Percentiles rank a stretch among this genome's conserved stretches.
Conservation (phyloP, 805 yeast species). For the Myxozyma kluyveri region DNA sequence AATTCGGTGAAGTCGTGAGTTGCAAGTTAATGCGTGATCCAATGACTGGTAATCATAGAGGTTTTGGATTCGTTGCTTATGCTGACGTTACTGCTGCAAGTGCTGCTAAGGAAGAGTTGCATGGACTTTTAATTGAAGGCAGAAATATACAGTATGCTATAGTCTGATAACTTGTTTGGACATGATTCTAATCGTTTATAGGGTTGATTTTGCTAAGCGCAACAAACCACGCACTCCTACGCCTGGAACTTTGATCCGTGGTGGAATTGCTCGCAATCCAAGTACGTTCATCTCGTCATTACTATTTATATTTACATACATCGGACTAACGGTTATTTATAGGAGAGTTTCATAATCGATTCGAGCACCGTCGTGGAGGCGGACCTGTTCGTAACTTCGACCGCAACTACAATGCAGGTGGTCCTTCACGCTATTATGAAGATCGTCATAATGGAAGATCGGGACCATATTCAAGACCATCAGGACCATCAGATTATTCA, state of each 20-base stretch:
- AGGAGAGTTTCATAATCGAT: no score
- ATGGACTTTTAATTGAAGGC: conserved; percentile 44
- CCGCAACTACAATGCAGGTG: no score
- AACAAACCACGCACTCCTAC: conserved; percentile 41
- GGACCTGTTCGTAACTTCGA: no score
- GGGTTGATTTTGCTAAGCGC: conserved; percentile 48
- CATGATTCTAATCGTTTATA: not conserved
- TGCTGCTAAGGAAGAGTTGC: conserved; percentile 47
- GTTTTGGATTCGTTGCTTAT: conserved; percentile 53
- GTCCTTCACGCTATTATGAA: no score
- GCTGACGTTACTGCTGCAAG: conserved; percentile 45
- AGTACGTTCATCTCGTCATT: not conserved
- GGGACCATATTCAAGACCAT: no score
- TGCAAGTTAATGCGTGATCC: conserved; percentile 48
- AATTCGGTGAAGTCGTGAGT: conserved; percentile 35
- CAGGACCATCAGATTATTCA: no score
- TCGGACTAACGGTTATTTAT: no score
- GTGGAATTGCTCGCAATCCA: not conserved
- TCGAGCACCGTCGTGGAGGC: no score
- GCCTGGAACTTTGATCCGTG: conserved; percentile 34
- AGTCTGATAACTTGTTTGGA: not conserved
- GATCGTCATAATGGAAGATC: no score
- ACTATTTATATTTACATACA: no score
- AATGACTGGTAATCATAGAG: conserved; percentile 45
- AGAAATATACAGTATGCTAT: conserved; percentile 38